A percentile compares a stretch with the other conserved stretches of the same genome.
Evolutionary conservation across 1,284 basidiomycete genomes (phyloP).

Genomic region (Neotropicomus parvogracilis): DNA sequence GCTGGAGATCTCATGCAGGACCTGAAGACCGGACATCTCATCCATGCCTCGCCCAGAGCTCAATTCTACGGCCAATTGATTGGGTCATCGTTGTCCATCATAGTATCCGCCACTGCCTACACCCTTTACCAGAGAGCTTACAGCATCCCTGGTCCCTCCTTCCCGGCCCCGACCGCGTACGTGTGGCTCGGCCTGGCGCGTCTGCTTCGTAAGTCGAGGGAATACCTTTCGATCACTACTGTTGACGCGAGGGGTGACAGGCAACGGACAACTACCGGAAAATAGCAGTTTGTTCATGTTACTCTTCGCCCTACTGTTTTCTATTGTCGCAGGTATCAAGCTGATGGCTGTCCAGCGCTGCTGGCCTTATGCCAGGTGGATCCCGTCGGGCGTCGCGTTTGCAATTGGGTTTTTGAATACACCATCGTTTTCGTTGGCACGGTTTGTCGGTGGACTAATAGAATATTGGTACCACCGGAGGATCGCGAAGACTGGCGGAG

Average conservation of each 20-base stretch:
- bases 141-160: conserved; percentile 82
- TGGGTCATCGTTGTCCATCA: conserved; percentile 81
- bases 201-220: conserved; percentile 67
- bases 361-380: conserved; percentile 59
- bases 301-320: conserved; percentile 70
- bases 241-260: conserved; percentile 36
- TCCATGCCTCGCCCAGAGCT: conserved; percentile 81
- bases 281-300: conserved; percentile 82
- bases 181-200: conserved; percentile 90
- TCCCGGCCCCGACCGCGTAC: conserved; percentile 92
- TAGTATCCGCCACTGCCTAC: conserved; percentile 87
- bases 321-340: conserved; percentile 65
- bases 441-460: conserved; percentile 83
- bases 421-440: conserved; percentile 90
- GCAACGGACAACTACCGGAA: conserved; percentile 78
- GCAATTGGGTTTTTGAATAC: conserved; percentile 93
- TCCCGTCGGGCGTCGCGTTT: conserved; percentile 88
- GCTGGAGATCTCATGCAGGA: conserved; percentile 99
- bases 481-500: conserved; percentile 43
- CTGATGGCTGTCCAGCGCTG: conserved; percentile 50
- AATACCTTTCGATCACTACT: background rate
- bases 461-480: conserved; percentile 67
- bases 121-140: conserved; percentile 87
- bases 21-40: conserved; percentile 90
- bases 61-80: conserved; percentile 89